Conservation (phyloP, 345 rosid species). For the Citrus trifoliata region DNA sequence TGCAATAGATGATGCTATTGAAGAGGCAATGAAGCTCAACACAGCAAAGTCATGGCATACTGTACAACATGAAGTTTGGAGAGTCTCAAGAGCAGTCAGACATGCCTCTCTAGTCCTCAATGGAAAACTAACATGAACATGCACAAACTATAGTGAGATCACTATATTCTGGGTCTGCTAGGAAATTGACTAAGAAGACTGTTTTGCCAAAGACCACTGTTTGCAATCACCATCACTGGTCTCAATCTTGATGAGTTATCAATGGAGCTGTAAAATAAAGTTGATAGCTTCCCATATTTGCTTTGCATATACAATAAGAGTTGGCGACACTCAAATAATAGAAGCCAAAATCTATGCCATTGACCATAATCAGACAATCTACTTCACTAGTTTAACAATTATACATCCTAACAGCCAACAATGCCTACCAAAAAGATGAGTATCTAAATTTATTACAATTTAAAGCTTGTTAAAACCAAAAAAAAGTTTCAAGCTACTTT, state of each 20-base stretch:
- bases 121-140: conserved; percentile 58
- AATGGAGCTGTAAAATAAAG: not conserved
- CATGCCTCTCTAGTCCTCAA: conserved; percentile 63
- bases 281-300: not conserved
- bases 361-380: not conserved
- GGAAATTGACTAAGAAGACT: not conserved
- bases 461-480: too few species aligned
- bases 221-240: not conserved
- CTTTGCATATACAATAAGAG: not conserved
- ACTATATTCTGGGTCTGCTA: not conserved
- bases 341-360: not conserved
- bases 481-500: not conserved
- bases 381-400: not conserved
- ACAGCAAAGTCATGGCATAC: conserved; percentile 54
- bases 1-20: conserved; percentile 69
- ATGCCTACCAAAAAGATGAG: not conserved
- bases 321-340: not conserved
- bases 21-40: conserved; percentile 45
- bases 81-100: conserved; percentile 67
- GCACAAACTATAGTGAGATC: not conserved
- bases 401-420: not conserved
- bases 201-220: not conserved
- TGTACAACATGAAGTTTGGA: conserved; percentile 83
- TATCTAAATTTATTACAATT: not conserved
- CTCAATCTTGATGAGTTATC: not conserved